phyloP scores from a whole-genome alignment of 1,139 yeast species.

The Fermentozyma sake region DNA sequence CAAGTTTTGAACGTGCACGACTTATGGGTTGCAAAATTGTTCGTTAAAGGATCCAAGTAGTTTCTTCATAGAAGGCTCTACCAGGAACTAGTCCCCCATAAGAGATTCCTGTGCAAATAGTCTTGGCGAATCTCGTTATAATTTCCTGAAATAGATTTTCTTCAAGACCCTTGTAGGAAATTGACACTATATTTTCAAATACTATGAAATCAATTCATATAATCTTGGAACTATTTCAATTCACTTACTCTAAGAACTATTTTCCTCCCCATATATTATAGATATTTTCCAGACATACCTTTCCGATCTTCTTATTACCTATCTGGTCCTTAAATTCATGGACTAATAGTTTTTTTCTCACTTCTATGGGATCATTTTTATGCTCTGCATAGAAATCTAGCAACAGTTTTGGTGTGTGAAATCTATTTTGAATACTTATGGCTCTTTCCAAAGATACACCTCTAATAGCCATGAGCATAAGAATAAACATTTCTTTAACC shows the following conservation, averaged over 20 bases:
- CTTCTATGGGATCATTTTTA: slow-evolving; percentile 13
- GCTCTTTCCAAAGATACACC: slow-evolving; percentile 90
- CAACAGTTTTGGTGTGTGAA: slow-evolving; percentile 58
- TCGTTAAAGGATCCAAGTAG: no score
- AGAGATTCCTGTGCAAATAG: no score
- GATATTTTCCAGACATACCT: slow-evolving; percentile 54
- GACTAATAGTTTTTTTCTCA: slow-evolving; percentile 39
- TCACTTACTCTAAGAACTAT: no score
- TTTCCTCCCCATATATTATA: slow-evolving; percentile 57
- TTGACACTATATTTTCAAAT: no score
- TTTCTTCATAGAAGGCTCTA: no score
- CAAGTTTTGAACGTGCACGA: slow-evolving; percentile 1
- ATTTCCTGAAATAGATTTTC: no score
- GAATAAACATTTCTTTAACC: slow-evolving; percentile 68
- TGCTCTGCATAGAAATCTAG: slow-evolving; percentile 27
- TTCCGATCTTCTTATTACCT: slow-evolving; percentile 59
- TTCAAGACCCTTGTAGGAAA: no score
- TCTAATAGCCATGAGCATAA: slow-evolving; percentile 71
- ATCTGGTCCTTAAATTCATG: slow-evolving; percentile 47
- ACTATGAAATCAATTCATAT: no score
- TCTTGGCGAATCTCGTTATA: no score
- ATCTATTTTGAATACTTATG: slow-evolving; percentile 60
- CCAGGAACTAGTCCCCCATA: no score
- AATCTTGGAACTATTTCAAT: no score
- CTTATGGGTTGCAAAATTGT: slow-evolving; percentile 2